Base-by-base conservation (phyloP, 2,329 filamentous ascomycete genomes). In the Fusarium nelsonii region DNA sequence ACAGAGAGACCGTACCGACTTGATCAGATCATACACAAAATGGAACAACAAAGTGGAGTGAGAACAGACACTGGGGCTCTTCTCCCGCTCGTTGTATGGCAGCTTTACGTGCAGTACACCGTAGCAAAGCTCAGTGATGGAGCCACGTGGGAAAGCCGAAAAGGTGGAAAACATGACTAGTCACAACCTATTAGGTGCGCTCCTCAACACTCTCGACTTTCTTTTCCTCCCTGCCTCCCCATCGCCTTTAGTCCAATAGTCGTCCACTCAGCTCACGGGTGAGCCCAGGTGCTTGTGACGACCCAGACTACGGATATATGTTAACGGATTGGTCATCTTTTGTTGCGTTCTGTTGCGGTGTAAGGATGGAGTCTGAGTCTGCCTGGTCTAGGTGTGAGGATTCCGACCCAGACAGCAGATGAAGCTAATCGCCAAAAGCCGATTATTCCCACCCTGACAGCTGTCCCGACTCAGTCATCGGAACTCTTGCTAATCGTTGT, bases 101-200 rank as follows among this genome's bases (percentile, higher is more conserved):
- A 62, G 53, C 49, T 60, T 73, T 73, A 70, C 59, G 63, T 56
- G 67, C 45, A 23, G 23, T 23, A 23, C 23, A 23, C 23, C 23
- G 4, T 5, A 62, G 54, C 65, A 56, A 44, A 65, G 59, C 59
- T 69, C 58, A 65, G 56, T 59, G 43, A 64, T 74, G 57, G 51
- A 69, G 66, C 70, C 72, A 74, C 72, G 72, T 74, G 72, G 72
- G 60, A 74, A 63, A 63, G 63, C 52, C 58, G 63, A 68, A 68
- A 65, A 39, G 63, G 55, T 45, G 45, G 58, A 45, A 61, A 68
- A 73, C 56, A 49, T 69, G 72, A 73, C 65, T 63, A 73, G 72
- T 72, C 67, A 73, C 52, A 57, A 36, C 44, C 30, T 36, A 36
- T 48, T 30, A 30, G 32, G 32, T 33, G 23, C 51, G 12, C 16